phyloP scores from a whole-genome alignment of 805 yeast genomes.

The Monosporozyma unispora region DNA sequence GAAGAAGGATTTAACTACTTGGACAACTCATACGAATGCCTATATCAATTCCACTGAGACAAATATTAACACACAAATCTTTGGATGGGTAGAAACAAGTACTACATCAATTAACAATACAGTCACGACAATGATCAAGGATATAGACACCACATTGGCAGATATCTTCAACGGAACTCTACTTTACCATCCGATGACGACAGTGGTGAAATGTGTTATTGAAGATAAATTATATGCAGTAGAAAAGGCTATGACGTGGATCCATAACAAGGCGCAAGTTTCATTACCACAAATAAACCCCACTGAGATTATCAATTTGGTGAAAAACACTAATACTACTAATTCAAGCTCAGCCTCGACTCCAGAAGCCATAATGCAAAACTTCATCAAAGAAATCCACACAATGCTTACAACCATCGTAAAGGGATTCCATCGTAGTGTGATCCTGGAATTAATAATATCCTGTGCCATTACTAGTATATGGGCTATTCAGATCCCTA shows the following conservation, averaged over 20 bases:
- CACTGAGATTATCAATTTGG: slow-evolving; percentile 16
- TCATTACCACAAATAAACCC: slow-evolving; percentile 44
- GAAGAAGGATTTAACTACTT: slow-evolving; percentile 31
- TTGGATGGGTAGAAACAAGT: slow-evolving; percentile 56
- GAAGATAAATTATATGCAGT: slow-evolving; percentile 61
- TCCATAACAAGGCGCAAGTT: slow-evolving; percentile 52
- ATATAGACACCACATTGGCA: slow-evolving; percentile 51
- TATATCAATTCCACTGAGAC: slow-evolving; percentile 42
- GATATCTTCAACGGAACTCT: slow-evolving; percentile 61
- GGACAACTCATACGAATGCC: slow-evolving; percentile 51
- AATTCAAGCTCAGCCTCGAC: slow-evolving; percentile 5
- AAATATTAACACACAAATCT: slow-evolving; percentile 50
- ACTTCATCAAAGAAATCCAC: slow-evolving; percentile 20
- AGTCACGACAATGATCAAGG: slow-evolving; percentile 43
- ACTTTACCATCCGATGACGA: slow-evolving; percentile 50
- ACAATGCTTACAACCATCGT: slow-evolving; percentile 25
- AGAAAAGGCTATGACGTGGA: slow-evolving; percentile 73
- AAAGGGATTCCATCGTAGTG: slow-evolving; percentile 21
- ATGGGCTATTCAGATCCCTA: slow-evolving; percentile 41
- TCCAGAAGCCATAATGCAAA: slow-evolving; percentile 1
- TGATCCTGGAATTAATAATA: slow-evolving; percentile 40
- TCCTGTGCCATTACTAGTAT: slow-evolving; percentile 36
- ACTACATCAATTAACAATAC: slow-evolving; percentile 54
- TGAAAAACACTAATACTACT: neutral
- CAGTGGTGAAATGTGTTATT: slow-evolving; percentile 70